Evolutionary conservation across 768 basidiomycete genomes (phyloP), one percentile per base, ranked within the genome.

Genomic region (Agrocybe pediades): DNA sequence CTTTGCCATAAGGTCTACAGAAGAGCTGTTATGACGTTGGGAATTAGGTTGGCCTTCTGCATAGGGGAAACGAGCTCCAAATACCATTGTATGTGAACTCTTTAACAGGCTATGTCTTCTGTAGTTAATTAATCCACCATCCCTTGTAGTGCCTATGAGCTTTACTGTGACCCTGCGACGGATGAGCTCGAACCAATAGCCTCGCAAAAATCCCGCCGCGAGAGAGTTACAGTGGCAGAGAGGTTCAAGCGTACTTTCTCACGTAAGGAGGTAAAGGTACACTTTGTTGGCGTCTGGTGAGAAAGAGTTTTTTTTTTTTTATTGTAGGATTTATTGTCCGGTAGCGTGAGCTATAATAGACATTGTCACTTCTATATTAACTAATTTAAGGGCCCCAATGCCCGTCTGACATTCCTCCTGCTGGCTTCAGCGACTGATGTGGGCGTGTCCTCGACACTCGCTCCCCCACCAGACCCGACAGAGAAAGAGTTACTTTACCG

Each of bases 221-320:
- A 30, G 54, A 52, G 67, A 6, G 70, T 76, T 30, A 63, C 59
- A 21, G 68, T 77, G n/a, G n/a, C n/a, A n/a, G n/a, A n/a, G n/a
- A n/a, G n/a, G n/a, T n/a, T n/a, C n/a, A n/a, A n/a, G n/a, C n/a
- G n/a, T n/a, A n/a, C n/a, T n/a, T n/a, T n/a, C n/a, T n/a, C n/a
- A n/a, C n/a, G n/a, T n/a, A n/a, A n/a, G n/a, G n/a, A n/a, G n/a
- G n/a, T n/a, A n/a, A n/a, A n/a, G n/a, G n/a, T n/a, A 2, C 75
- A 79, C 59, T 80, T 80, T 46, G 62, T 79, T 7, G 78, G 78
- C 6, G 72, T 68, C 19, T 79, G 78, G 78, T 78, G 49, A 16
- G 61, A n/a, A n/a, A n/a, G n/a, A n/a, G n/a, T n/a, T n/a, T n/a
- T n/a, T n/a, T n/a, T n/a, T n/a, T n/a, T n/a, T n/a, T n/a, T n/a